A percentile compares a stretch with the other conserved stretches of the same genome.
These are phyloP conservation scores for Crithidia fasciculata DNA, from an alignment of 208 protist genomes.

Conservation along the genomic window DNA sequence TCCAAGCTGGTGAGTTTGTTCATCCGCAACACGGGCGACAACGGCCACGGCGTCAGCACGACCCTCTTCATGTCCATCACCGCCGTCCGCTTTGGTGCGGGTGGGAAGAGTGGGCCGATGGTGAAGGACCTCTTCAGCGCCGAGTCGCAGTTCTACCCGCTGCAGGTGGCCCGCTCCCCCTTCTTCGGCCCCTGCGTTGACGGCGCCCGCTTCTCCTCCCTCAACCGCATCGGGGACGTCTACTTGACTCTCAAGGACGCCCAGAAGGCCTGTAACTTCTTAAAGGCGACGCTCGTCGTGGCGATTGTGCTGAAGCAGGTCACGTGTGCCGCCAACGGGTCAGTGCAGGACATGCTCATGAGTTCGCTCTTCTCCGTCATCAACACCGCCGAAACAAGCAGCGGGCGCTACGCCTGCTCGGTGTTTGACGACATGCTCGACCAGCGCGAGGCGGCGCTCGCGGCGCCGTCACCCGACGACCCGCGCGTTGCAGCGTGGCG, in stretches of 20 bases:
- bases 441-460: conserved; percentile 18
- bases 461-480: conserved; percentile 1
- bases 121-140: conserved; percentile 26
- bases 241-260: conserved; percentile 42
- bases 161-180: conserved; percentile 40
- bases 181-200: conserved; percentile 50
- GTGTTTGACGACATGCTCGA: conserved; percentile 23
- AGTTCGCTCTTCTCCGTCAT: conserved; percentile 39
- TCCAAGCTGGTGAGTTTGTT: conserved; percentile 29
- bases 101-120: not conserved
- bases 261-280: conserved; percentile 39
- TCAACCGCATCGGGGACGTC: conserved; percentile 34
- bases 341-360: conserved; percentile 30
- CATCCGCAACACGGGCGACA: conserved; percentile 22
- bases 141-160: conserved; percentile 21
- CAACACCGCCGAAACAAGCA: conserved; percentile 28
- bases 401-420: conserved; percentile 8
- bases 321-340: conserved; percentile 6
- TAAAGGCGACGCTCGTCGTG: conserved; percentile 40
- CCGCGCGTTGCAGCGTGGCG: conserved; percentile 14
- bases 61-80: conserved; percentile 28
- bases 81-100: conserved; percentile 8
- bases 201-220: conserved; percentile 35
- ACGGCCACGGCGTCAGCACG: conserved; percentile 9
- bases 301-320: conserved; percentile 42